Evolutionary conservation across 495 filamentous ascomycete genomes (phyloP).

Genomic region (Hypoxylon perforatum): DNA sequence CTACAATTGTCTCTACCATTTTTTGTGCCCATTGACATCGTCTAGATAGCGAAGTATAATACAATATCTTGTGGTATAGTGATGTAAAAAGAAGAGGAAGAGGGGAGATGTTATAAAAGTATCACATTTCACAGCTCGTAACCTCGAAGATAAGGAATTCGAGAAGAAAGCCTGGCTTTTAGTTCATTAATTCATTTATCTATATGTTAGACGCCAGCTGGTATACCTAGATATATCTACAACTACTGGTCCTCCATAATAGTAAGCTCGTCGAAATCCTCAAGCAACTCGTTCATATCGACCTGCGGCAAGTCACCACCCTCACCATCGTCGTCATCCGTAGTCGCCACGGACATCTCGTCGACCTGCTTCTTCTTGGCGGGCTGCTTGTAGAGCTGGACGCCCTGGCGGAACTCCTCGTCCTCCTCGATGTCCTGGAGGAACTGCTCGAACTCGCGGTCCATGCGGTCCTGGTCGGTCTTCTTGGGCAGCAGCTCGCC

Average conservation of each 20-base stretch:
- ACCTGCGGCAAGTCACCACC: conserved; percentile 76
- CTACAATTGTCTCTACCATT: too few relatives aligned
- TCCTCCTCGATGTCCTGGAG: conserved; percentile 97
- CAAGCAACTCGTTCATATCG: conserved; percentile 83
- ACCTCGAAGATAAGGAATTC: background rate
- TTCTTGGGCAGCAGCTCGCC: conserved; percentile 81
- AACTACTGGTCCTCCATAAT: conserved; percentile 68
- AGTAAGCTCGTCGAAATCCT: conserved; percentile 87
- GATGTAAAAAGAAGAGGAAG: too few relatives aligned
- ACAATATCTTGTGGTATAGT: too few relatives aligned
- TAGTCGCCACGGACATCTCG: conserved; percentile 70
- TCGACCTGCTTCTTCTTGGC: conserved; percentile 53
- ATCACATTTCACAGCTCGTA: too few relatives aligned
- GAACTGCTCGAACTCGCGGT: conserved; percentile 96
- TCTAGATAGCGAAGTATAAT: too few relatives aligned
- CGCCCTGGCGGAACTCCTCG: conserved; percentile 80
- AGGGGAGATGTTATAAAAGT: background rate
- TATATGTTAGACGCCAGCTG: background rate
- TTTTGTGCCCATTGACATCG: too few relatives aligned
- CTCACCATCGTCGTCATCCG: conserved; percentile 74
- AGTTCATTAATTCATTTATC: conserved; percentile 3
- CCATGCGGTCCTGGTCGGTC: conserved; percentile 83
- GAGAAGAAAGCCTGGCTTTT: background rate
- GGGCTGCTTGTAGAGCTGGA: conserved; percentile 84
- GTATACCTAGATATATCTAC: background rate